These are phyloP conservation scores for Carallia brachiata DNA, from an alignment of 345 rosid species.

Conservation along the genomic window DNA sequence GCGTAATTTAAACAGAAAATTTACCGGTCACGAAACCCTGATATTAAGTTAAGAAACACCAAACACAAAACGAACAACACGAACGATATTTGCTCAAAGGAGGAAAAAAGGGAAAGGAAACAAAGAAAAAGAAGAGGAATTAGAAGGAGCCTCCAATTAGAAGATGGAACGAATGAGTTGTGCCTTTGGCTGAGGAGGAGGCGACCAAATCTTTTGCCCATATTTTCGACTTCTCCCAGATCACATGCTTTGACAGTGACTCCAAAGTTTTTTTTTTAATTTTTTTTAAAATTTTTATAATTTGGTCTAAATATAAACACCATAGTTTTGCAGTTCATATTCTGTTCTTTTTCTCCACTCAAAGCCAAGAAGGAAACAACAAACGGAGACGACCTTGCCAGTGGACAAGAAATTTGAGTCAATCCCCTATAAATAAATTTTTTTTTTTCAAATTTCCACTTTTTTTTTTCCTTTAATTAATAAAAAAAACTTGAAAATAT, in stretches of 20 bases:
- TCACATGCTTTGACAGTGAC: slow-evolving; percentile 2
- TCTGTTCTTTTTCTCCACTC: not conserved
- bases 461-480: not conserved
- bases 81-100: too few species aligned
- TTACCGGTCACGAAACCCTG: too few species aligned
- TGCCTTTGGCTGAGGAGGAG: not conserved
- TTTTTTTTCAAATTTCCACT: not conserved
- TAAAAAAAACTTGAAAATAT: too few species aligned
- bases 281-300: not conserved
- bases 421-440: not conserved
- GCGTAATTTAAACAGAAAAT: too few species aligned
- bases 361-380: not conserved
- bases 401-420: not conserved
- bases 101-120: too few species aligned
- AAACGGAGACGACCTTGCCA: not conserved
- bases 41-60: too few species aligned
- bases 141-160: too few species aligned
- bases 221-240: not conserved
- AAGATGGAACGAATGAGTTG: too few species aligned
- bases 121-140: too few species aligned
- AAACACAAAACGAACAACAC: too few species aligned
- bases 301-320: not conserved
- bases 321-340: not conserved
- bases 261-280: not conserved
- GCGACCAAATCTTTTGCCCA: not conserved